Percentiles rank a stretch among this genome's conserved stretches.
Conservation (phyloP, 179 eudicot species). For the Heliamphora pulchella region DNA sequence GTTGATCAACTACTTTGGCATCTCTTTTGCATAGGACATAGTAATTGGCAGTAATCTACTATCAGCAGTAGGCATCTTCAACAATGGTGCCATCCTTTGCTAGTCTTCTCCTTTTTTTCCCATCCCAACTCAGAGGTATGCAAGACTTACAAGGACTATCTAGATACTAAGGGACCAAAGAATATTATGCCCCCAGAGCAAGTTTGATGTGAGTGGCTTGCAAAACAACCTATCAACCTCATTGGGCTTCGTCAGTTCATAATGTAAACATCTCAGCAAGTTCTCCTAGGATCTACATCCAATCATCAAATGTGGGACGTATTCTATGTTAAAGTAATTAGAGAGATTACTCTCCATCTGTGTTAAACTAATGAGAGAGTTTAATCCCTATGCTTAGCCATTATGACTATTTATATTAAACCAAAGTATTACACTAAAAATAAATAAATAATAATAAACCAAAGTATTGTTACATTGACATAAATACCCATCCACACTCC, state of each 20-base stretch:
- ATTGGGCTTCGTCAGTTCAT: not conserved
- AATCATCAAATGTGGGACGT: not conserved
- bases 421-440: too few relatives aligned
- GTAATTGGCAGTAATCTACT: not conserved
- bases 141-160: not conserved
- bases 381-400: too few relatives aligned
- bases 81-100: too few relatives aligned
- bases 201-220: conserved; percentile 3
- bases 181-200: not conserved
- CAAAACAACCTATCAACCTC: not conserved
- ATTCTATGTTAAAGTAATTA: too few relatives aligned
- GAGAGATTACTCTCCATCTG: too few relatives aligned
- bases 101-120: not conserved
- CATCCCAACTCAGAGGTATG: not conserved
- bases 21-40: not conserved
- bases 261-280: not conserved
- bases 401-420: too few relatives aligned
- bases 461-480: too few relatives aligned
- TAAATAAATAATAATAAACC: too few relatives aligned
- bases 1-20: not conserved
- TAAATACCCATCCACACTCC: too few relatives aligned
- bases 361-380: too few relatives aligned
- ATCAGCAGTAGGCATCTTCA: not conserved
- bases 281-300: not conserved
- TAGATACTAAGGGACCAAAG: not conserved